phyloP scores from a whole-genome alignment of 2,329 filamentous ascomycete species.

The Chaetomium strumarium region DNA sequence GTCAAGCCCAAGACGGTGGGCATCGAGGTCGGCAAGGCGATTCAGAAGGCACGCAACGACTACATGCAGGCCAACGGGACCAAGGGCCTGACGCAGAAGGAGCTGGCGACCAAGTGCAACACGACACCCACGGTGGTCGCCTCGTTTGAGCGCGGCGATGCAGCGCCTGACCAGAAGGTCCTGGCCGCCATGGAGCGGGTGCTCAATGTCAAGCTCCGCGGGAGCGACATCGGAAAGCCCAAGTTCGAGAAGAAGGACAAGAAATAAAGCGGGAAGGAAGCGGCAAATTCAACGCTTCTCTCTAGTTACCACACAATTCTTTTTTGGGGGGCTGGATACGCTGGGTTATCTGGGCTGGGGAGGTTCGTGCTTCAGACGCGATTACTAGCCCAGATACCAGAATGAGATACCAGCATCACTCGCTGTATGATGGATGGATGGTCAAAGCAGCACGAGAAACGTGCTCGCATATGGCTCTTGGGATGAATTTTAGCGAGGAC shows the following conservation, averaged over 20 bases:
- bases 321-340: too few relatives aligned
- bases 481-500: slow-evolving; percentile 15
- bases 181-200: slow-evolving; percentile 72
- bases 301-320: not conserved
- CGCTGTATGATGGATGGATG: slow-evolving; percentile 11
- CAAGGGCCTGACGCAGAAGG: slow-evolving; percentile 87
- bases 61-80: slow-evolving; percentile 55
- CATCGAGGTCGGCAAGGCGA: slow-evolving; percentile 72
- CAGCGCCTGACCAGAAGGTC: slow-evolving; percentile 76
- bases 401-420: not conserved
- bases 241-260: slow-evolving; percentile 31
- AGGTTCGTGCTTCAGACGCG: too few relatives aligned
- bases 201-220: slow-evolving; percentile 82
- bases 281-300: not conserved
- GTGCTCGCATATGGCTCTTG: slow-evolving; percentile 1
- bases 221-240: slow-evolving; percentile 66
- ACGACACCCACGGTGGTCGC: slow-evolving; percentile 73
- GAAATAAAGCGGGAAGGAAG: slow-evolving; percentile 24
- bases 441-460: not conserved
- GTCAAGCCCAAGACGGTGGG: slow-evolving; percentile 94
- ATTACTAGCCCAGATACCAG: too few relatives aligned
- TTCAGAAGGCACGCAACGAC: slow-evolving; percentile 70
- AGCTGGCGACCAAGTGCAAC: slow-evolving; percentile 81
- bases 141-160: slow-evolving; percentile 78
- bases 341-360: too few relatives aligned